Percentiles rank a stretch among this genome's conserved stretches.
Evolutionary conservation across 139 green algal species (phyloP).

Genomic region (Yamagishiella unicocca): DNA sequence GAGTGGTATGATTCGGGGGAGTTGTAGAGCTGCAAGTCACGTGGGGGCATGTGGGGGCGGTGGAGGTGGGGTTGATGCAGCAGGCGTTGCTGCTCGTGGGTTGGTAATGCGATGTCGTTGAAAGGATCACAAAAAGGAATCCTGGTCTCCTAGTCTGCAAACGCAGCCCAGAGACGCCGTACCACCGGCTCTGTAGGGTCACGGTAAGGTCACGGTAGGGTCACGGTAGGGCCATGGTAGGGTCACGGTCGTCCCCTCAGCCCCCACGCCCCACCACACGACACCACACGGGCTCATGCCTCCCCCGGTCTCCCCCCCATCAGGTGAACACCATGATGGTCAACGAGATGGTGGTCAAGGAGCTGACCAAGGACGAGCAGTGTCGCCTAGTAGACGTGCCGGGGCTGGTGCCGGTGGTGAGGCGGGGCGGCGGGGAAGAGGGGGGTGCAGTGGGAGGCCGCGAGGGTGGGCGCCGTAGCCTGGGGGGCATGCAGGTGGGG

Average conservation of each 20-base stretch:
- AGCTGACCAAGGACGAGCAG: constrained; percentile 38
- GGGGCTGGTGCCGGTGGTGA: constrained; percentile 33
- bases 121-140: neutral
- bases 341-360: constrained; percentile 40
- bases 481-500: neutral
- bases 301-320: neutral
- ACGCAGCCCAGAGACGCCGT: too few relatives aligned
- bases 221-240: too few relatives aligned
- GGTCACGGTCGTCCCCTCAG: too few relatives aligned
- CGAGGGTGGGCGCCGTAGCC: neutral
- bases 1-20: too few relatives aligned
- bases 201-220: too few relatives aligned
- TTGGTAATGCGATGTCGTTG: neutral
- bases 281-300: neutral
- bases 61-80: neutral
- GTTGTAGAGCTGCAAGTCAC: too few relatives aligned
- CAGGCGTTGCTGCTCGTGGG: neutral
- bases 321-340: constrained; percentile 31
- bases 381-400: constrained; percentile 43
- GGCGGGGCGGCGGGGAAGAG: neutral
- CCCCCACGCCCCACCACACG: neutral
- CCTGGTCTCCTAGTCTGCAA: too few relatives aligned
- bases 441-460: neutral
- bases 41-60: too few relatives aligned
- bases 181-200: too few relatives aligned